Evolutionary conservation across 257 asterid genomes (phyloP).

Genomic region (Verbascum thapsus): DNA sequence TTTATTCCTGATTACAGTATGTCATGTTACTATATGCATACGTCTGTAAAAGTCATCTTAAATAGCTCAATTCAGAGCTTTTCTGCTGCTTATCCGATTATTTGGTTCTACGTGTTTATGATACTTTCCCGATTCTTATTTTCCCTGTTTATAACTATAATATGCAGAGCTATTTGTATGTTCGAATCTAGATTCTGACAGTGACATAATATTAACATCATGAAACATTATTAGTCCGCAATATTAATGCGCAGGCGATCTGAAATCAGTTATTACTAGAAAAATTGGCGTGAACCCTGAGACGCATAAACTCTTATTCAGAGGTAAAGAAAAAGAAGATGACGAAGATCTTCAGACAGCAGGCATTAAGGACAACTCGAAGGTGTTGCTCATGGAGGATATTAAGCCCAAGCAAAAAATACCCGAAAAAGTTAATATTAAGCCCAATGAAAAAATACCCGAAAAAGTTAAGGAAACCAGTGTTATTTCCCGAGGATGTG

Average conservation of each 20-base stretch:
- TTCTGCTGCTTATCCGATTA: slow-evolving; percentile 17
- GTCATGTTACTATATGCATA: neutral
- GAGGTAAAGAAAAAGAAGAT: slow-evolving; percentile 87
- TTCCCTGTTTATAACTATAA: neutral
- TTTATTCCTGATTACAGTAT: neutral
- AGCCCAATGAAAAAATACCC: too few species aligned
- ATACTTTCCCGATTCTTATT: neutral
- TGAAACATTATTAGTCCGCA: neutral
- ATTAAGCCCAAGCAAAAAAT: slow-evolving; percentile 20
- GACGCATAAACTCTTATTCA: slow-evolving; percentile 61
- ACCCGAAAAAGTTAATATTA: too few species aligned
- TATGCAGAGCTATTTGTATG: slow-evolving; percentile 3
- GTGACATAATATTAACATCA: neutral
- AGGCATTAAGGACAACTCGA: slow-evolving; percentile 73
- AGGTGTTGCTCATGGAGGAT: slow-evolving; percentile 64
- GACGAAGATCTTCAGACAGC: slow-evolving; percentile 63
- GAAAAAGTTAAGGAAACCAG: slow-evolving; percentile 44
- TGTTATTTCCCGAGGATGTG: slow-evolving; percentile 58
- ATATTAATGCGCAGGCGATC: slow-evolving; percentile 55
- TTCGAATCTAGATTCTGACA: neutral
- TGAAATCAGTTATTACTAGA: slow-evolving; percentile 58
- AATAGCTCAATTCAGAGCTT: neutral
- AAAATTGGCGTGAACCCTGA: slow-evolving; percentile 62
- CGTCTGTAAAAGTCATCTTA: neutral
- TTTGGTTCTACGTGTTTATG: too few species aligned